These are phyloP conservation scores for Ogataea siamensis DNA, from an alignment of 805 yeast genomes.

Conservation along the genomic window DNA sequence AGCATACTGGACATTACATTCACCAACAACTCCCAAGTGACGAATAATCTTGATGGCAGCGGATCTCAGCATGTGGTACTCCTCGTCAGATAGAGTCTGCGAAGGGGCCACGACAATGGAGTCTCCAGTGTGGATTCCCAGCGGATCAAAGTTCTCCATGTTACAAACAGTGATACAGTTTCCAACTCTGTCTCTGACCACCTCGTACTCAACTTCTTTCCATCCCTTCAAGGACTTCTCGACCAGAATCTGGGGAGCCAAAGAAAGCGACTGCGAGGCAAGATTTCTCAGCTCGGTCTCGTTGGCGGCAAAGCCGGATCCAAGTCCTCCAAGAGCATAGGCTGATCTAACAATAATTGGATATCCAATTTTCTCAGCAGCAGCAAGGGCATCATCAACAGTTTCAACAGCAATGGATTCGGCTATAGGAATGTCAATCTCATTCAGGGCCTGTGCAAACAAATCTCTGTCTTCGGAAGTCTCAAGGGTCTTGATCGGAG, in stretches of 20 bases:
- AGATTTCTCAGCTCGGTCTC: conserved; percentile 77
- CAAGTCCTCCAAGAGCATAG: conserved; percentile 94
- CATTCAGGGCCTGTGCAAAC: conserved; percentile 92
- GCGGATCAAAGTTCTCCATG: conserved; percentile 98
- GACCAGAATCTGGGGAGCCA: conserved; percentile 92
- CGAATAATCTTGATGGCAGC: conserved; percentile 96
- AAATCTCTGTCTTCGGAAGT: conserved; percentile 97
- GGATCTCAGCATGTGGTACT: conserved; percentile 95
- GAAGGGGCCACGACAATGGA: conserved; percentile 99
- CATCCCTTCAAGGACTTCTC: conserved; percentile 98
- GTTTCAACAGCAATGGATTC: conserved; percentile 94
- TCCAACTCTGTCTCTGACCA: conserved; percentile 94
- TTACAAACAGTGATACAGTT: conserved; percentile 99
- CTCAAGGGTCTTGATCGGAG: conserved; percentile 93
- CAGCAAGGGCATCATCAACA: conserved; percentile 95
- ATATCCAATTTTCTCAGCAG: conserved; percentile 83
- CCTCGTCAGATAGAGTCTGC: conserved; percentile 94
- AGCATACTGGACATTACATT: conserved; percentile 97
- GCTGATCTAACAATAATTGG: conserved; percentile 98
- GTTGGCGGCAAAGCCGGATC: conserved; percentile 95
- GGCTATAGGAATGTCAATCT: conserved; percentile 94
- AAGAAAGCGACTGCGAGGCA: conserved; percentile 89
- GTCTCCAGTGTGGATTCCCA: conserved; percentile 98
- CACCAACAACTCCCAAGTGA: conserved; percentile 98
- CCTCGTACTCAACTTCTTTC: conserved; percentile 99